phyloP scores from a whole-genome alignment of 2,329 filamentous ascomycete genomes.

The Bipolaris sorokiniana region DNA sequence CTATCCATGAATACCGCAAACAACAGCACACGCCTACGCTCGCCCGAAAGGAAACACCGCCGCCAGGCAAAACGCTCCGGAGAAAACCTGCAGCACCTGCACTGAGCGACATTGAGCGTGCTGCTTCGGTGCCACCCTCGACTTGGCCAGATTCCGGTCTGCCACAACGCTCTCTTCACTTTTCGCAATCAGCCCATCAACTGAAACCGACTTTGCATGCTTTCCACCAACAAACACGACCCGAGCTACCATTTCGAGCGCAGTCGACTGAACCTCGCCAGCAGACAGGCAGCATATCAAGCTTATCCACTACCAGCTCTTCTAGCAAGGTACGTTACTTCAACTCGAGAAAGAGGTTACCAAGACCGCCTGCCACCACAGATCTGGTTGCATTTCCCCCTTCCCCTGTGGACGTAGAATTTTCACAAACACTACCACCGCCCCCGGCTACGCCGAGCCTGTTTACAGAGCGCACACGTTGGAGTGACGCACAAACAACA shows the following conservation, averaged over 20 bases:
- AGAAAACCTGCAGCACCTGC: slow-evolving; percentile 46
- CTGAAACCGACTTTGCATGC: slow-evolving; percentile 25
- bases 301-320: slow-evolving; percentile 18
- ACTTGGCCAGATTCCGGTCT: slow-evolving; percentile 20
- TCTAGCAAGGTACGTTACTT: slow-evolving; percentile 37
- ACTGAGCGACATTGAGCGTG: slow-evolving; percentile 42
- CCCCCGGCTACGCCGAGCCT: slow-evolving; percentile 26
- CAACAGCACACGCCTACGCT: slow-evolving; percentile 43
- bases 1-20: slow-evolving; percentile 50
- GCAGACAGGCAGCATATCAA: slow-evolving; percentile 25
- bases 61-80: slow-evolving; percentile 43
- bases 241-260: slow-evolving; percentile 32
- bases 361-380: slow-evolving; percentile 34
- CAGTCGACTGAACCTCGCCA: slow-evolving; percentile 37
- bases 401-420: slow-evolving; percentile 26
- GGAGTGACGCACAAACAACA: slow-evolving; percentile 21
- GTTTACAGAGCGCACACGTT: slow-evolving; percentile 30
- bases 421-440: slow-evolving; percentile 23
- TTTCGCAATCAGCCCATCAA: slow-evolving; percentile 41
- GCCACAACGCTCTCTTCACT: slow-evolving; percentile 30
- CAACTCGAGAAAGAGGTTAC: slow-evolving; percentile 46
- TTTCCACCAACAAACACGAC: slow-evolving; percentile 24
- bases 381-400: slow-evolving; percentile 14
- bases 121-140: slow-evolving; percentile 24
- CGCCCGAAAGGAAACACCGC: slow-evolving; percentile 36